These are phyloP conservation scores for Colletotrichum horii DNA, from an alignment of 2,329 filamentous ascomycete species.

Conservation along the genomic window DNA sequence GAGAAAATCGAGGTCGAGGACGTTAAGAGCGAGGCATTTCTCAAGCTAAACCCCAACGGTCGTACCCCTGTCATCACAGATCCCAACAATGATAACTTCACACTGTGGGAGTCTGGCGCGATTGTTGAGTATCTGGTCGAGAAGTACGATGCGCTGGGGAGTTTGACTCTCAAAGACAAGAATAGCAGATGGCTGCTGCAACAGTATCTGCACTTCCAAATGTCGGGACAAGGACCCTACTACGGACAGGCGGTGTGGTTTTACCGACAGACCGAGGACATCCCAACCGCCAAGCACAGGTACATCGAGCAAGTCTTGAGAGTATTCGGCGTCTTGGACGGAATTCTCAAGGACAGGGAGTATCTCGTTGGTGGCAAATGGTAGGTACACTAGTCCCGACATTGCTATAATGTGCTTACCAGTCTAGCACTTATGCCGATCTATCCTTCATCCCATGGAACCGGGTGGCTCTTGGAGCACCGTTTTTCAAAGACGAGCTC, in stretches of 20 bases:
- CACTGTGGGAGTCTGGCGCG: slow-evolving; percentile 30
- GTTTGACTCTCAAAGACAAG: slow-evolving; percentile 1
- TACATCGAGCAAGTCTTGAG: slow-evolving; percentile 33
- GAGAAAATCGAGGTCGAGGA: slow-evolving; percentile 27
- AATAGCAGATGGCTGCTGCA: slow-evolving; percentile 24
- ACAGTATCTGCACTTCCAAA: slow-evolving; percentile 44
- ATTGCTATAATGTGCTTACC: neutral
- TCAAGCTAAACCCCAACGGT: slow-evolving; percentile 37
- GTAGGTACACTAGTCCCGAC: slow-evolving; percentile 31
- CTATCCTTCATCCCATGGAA: slow-evolving; percentile 37
- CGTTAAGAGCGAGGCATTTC: slow-evolving; percentile 28
- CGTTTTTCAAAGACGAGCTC: neutral
- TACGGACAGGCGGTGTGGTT: slow-evolving; percentile 47
- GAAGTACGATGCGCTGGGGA: slow-evolving; percentile 29
- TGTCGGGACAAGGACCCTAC: slow-evolving; percentile 48
- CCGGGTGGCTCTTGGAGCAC: slow-evolving; percentile 5
- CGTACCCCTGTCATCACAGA: slow-evolving; percentile 36
- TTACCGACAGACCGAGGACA: slow-evolving; percentile 27
- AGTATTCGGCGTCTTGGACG: slow-evolving; percentile 32
- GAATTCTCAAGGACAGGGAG: slow-evolving; percentile 34
- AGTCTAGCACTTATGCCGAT: slow-evolving; percentile 26
- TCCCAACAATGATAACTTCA: slow-evolving; percentile 33
- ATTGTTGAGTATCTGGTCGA: slow-evolving; percentile 34
- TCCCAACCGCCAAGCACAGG: slow-evolving; percentile 31
- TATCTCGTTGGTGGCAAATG: slow-evolving; percentile 37